A percentile compares a stretch with the other conserved stretches of the same genome.
Conservation (phyloP, 2,329 filamentous ascomycete species). For the Malbranchea cinnamomea region DNA sequence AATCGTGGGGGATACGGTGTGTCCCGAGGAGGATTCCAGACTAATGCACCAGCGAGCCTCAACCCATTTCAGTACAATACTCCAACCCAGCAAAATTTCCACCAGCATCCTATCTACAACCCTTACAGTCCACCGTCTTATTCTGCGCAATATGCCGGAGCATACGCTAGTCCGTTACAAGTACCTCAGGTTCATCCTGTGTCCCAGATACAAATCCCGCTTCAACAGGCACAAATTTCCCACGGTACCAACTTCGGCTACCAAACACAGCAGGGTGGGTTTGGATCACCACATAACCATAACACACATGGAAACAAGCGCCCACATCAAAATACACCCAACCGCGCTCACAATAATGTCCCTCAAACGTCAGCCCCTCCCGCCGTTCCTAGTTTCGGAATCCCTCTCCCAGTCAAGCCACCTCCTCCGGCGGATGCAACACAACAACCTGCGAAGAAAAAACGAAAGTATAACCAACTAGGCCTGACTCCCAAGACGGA, state of each 20-base stretch:
- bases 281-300: constrained; percentile 7
- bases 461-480: constrained; percentile 30
- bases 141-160: too few species aligned
- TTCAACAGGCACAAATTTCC: too few species aligned
- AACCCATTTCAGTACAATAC: too few species aligned
- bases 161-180: too few species aligned
- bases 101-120: neutral
- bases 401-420: constrained; percentile 28
- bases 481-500: constrained; percentile 32
- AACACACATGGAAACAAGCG: constrained; percentile 20
- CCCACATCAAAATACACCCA: constrained; percentile 20
- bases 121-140: neutral
- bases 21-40: neutral
- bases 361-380: constrained; percentile 25
- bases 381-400: constrained; percentile 31
- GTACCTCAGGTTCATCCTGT: too few species aligned
- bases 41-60: too few species aligned
- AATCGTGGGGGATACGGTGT: neutral
- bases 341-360: constrained; percentile 6
- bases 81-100: neutral
- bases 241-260: too few species aligned
- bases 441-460: constrained; percentile 27
- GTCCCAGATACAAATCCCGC: too few species aligned
- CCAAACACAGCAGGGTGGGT: neutral
- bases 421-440: constrained; percentile 21